Base-by-base conservation (phyloP, 2,329 filamentous ascomycete species). In the Ophidiomyces ophidiicola region DNA sequence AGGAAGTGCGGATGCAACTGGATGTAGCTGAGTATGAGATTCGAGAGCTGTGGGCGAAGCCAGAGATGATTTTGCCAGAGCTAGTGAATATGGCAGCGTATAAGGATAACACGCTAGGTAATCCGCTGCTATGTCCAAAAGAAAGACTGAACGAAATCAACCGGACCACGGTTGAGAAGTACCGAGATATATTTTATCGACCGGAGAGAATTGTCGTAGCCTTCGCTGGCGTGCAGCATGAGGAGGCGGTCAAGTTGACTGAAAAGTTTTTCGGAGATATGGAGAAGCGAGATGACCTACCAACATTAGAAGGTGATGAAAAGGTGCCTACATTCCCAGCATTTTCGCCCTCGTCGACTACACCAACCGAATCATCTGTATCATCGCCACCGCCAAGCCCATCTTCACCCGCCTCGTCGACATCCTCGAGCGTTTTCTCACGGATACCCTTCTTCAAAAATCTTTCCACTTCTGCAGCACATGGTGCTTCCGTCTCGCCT, bases 41-140 rank as follows among this genome's bases (percentile, higher is more conserved):
- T 58, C 77, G 78, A 17, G 90, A 96, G 67, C 96, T 98, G 41
- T 98, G 90, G 90, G 80, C 81, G 51, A 96, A 93, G 69, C 87
- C 90, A 0, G 88, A 96, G 54, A 73, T 98, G 41, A 96, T 98
- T 50, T 67, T 98, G 44, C 90, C 90, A 0, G 90, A 98, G 64
- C 66, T 98, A 50, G 80, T 96, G 25, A 90, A 98, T 60, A 90
- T 87, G 67, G 86, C 90, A 6, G 90, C 87, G 2, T 98, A 84
- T 64, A 90, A 86, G 67, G 82, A 90, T 57, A 96, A 98, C 64
- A 96, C 90, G 0, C 70, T 98, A 8, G 90, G 90, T 25, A 92
- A 96, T 61, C 90, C 90, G 3, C 61, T 98, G 48, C 65, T 98
- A 36, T 98, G 90, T 57, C 90, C 90, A 0, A 76, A 81, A 54